Evolutionary conservation across 345 rosid species (phyloP).

Genomic region (Eucalyptus pumila): DNA sequence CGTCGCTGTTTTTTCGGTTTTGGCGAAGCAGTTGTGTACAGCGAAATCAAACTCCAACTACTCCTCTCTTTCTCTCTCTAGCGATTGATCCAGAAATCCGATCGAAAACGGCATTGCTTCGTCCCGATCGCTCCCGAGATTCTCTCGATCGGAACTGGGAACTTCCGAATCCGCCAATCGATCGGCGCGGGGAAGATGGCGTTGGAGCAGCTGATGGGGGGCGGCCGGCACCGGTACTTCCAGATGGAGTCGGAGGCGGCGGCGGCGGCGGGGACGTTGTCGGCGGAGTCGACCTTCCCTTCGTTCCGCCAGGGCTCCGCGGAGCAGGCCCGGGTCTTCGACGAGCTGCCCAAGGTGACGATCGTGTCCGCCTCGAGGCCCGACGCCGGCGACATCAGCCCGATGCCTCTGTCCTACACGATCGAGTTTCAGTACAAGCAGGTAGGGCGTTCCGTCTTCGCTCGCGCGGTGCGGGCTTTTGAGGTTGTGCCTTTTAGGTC

Average conservation of each 20-base stretch:
- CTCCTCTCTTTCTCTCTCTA: not conserved
- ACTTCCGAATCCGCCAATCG: not conserved
- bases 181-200: conserved; percentile 16
- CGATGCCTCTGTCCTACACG: conserved; percentile 70
- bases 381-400: conserved; percentile 85
- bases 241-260: conserved; percentile 66
- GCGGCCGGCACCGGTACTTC: conserved; percentile 47
- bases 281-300: conserved; percentile 33
- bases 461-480: not conserved
- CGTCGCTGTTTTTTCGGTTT: not conserved
- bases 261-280: conserved; percentile 12
- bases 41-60: not conserved
- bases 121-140: not conserved
- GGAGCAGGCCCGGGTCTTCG: conserved; percentile 62
- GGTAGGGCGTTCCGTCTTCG: conserved; percentile 5
- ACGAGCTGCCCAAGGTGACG: conserved; percentile 68
- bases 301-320: conserved; percentile 38
- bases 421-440: conserved; percentile 85
- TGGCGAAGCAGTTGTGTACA: not conserved
- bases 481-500: not conserved
- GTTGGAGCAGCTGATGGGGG: conserved; percentile 68
- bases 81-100: not conserved
- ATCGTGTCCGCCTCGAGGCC: conserved; percentile 82
- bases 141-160: not conserved
- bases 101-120: not conserved